A percentile compares a stretch with the other conserved stretches of the same genome.
These are phyloP conservation scores for Thoreauomyces humboldtii DNA, from an alignment of 192 early-diverging fungal species.

Conservation along the genomic window DNA sequence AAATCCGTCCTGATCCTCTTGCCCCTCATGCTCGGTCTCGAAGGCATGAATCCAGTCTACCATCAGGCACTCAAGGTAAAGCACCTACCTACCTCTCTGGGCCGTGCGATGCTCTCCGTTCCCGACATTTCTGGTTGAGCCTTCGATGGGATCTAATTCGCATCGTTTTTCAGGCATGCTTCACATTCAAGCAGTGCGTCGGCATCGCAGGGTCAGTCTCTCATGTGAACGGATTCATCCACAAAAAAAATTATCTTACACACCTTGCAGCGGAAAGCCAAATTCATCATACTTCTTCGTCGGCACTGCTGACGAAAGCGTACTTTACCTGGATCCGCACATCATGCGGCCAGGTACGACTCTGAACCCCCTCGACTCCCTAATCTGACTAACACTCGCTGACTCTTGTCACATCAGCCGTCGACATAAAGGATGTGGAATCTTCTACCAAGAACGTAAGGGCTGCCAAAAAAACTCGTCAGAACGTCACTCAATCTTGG, in stretches of 20 bases:
- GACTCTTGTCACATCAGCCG: constrained; percentile 1
- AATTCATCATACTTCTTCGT: constrained; percentile 93
- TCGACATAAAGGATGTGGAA: background rate
- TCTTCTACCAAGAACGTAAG: background rate
- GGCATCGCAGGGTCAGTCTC: constrained; percentile 84
- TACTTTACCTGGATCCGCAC: constrained; percentile 94
- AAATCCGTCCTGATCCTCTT: constrained; percentile 72
- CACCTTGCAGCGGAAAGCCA: constrained; percentile 71
- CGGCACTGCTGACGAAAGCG: constrained; percentile 75
- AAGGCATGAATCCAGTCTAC: constrained; percentile 86
- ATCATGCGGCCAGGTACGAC: constrained; percentile 55
- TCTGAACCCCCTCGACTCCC: background rate
- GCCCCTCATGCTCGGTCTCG: constrained; percentile 85
- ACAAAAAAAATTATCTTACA: background rate
- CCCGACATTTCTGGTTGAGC: background rate
- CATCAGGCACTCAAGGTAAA: constrained; percentile 63
- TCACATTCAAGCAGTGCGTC: constrained; percentile 72
- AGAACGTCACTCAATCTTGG: too few species aligned
- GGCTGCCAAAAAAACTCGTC: too few species aligned
- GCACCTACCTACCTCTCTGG: constrained; percentile 2
- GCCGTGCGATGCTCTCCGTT: constrained; percentile 5
- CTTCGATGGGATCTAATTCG: background rate
- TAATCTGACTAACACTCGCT: too few species aligned
- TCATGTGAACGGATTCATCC: background rate
- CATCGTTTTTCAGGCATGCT: constrained; percentile 56